Base-by-base conservation (phyloP, 352 stramenopile species). In the Globisporangium nodosum region DNA sequence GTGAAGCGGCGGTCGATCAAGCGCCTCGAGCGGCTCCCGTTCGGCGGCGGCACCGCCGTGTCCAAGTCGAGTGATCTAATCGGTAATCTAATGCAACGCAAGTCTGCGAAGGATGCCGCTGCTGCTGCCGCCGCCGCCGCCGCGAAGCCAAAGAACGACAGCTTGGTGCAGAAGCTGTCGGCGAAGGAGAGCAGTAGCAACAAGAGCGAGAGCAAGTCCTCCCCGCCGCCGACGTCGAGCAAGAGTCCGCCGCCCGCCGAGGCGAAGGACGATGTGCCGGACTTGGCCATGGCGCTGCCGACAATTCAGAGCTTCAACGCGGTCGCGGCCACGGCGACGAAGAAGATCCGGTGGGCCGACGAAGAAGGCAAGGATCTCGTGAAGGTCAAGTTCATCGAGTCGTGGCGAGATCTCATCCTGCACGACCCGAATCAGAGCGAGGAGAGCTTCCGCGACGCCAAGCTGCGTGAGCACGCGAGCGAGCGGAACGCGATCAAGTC, bases 261-360 rank as follows among this genome's bases (percentile, higher is more conserved):
- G 47, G 49, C 33, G 33, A 74, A 58, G 31, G 69, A 68, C 15
- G 78, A 80, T 31, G 70, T 80, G 8, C 35, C 35, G 3, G 35
- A 45, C 21, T 39, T 76, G 27, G 60, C 71, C 12, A 80, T 93
- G 57, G 56, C 81, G 21, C 69, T 94, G 49, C 85, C 85, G 13
- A 87, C 85, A 3, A 94, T 94, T 60, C 75, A 88, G 58, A 91
- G 85, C 60, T 94, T 94, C 58, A 90, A 90, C 47, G 74, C 72
- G 4, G 80, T 60, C 39, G 40, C 56, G 21, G 63, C 63, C 7
- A 68, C 66, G 5, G 57, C 68, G 31, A 73, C 71, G 49, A 88
- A 88, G 54, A 74, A 78, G 49, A 94, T 94, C 63, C 81, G 79
- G 33, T 94, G 85, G 85, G 85, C 85, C 0, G 85, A 94, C 56